Evolutionary conservation across 345 rosid genomes (phyloP), one percentile per base, ranked within the genome.

Genomic region (Eucalyptus cladocalyx): DNA sequence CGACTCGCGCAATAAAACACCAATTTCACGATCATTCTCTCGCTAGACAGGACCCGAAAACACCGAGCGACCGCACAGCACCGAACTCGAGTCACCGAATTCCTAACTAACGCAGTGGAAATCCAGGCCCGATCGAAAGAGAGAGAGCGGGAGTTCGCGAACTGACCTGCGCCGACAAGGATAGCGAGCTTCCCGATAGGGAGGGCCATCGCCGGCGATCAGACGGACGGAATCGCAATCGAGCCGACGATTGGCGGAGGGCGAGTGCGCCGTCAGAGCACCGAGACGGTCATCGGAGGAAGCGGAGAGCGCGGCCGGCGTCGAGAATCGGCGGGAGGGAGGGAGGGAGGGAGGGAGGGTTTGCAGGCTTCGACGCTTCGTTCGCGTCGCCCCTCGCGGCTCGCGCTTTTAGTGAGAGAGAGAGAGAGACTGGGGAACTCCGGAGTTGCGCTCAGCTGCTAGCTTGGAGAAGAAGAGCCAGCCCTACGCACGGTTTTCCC

Each of bases 81-180:
- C 83, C 83, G 42, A 76, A 37, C 58, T 37, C 69, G 30, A 53
- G 67, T 11, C 56, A 37, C 26, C 65, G 53, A 37, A 30, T 49
- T 17, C 87, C 60, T 47, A 21, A 34, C 23, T 11, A 21, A 19
- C 87, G 19, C 5, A 5, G 60, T 14, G 6, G 62, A 13, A 21
- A 54, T 47, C 87, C 34, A 30, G 34, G 54, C 30, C 54, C 40
- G 14, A 49, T 62, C 8, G 54, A 28, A 5, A 24, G 87, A 65
- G 40, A 40, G 32, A 26, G 65, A 24, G 58, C 26, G 58, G 30
- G 18, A 50, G n/a, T 1, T 65, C 53, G 86, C n/a, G 37, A 8
- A 90, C 92, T 48, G 18, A 95, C 97, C 97, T 92, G 96, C 97
- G 15, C 97, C 96, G 86, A 93, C 91, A 91, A 94, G 93, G 88